Percentiles rank a stretch among this genome's conserved stretches.
Evolutionary conservation across 2,329 filamentous ascomycete genomes (phyloP).

Genomic region (Byssochlamys sp.): DNA sequence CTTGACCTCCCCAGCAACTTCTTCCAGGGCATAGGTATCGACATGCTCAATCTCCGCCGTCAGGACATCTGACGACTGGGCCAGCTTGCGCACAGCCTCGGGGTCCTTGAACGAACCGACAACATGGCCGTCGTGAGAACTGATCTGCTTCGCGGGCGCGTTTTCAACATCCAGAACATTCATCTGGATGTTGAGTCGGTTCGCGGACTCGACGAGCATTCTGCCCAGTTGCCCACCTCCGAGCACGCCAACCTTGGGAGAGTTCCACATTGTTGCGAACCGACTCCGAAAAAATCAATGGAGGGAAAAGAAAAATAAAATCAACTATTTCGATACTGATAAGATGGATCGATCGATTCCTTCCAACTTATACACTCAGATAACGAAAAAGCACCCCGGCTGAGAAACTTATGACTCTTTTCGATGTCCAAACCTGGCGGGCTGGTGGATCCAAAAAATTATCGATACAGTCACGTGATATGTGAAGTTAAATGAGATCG

Average conservation of each 20-base stretch:
- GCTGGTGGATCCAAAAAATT: background rate
- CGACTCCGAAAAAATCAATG: background rate
- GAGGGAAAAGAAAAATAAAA: background rate
- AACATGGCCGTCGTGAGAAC: constrained; percentile 63
- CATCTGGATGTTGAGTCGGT: constrained; percentile 65
- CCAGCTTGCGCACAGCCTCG: constrained; percentile 68
- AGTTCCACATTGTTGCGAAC: constrained; percentile 27
- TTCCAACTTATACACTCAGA: background rate
- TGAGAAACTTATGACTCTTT: background rate
- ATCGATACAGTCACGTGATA: background rate
- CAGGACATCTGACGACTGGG: constrained; percentile 64
- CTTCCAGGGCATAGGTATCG: constrained; percentile 77
- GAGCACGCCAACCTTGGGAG: constrained; percentile 42
- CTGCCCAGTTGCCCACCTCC: constrained; percentile 70
- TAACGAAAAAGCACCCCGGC: background rate
- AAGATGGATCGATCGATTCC: background rate
- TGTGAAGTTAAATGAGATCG: background rate
- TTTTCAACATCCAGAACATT: constrained; percentile 68
- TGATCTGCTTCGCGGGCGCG: constrained; percentile 77
- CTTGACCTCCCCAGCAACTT: constrained; percentile 59
- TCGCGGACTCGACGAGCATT: constrained; percentile 87
- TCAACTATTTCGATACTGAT: background rate
- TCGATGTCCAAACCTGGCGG: background rate
- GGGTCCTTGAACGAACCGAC: constrained; percentile 81
- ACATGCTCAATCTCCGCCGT: constrained; percentile 96